Conservation (phyloP, 306 rosid species). For the Vigna mungo region DNA sequence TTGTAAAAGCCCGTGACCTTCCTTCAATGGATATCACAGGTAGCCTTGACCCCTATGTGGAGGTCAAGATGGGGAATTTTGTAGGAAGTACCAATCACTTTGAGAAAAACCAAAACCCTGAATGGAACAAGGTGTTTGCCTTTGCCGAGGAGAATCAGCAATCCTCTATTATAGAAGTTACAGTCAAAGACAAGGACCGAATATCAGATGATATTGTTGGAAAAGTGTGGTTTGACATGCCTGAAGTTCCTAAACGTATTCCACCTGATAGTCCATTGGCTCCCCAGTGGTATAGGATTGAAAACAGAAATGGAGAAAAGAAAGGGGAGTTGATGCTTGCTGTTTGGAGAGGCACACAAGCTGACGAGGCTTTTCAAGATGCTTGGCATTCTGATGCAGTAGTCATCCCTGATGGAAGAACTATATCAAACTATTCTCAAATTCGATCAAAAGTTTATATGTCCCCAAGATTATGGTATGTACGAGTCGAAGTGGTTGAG, state of each 20-base stretch:
- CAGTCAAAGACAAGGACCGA: constrained; percentile 75
- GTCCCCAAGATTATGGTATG: constrained; percentile 85
- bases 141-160: constrained; percentile 70
- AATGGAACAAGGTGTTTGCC: constrained; percentile 94
- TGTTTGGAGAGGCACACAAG: constrained; percentile 96
- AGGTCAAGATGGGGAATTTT: constrained; percentile 85
- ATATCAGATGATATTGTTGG: constrained; percentile 83
- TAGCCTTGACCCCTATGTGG: constrained; percentile 91
- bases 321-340: constrained; percentile 96
- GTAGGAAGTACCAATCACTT: constrained; percentile 70
- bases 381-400: constrained; percentile 98
- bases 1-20: constrained; percentile 93
- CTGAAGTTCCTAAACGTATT: constrained; percentile 72
- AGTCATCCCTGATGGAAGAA: constrained; percentile 57
- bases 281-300: constrained; percentile 89
- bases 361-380: constrained; percentile 94
- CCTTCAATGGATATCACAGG: constrained; percentile 86
- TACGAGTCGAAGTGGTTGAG: constrained; percentile 73
- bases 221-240: constrained; percentile 61
- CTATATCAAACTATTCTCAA: constrained; percentile 49
- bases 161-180: constrained; percentile 63
- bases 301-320: constrained; percentile 64
- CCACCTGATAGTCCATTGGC: constrained; percentile 99
- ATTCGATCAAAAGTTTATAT: constrained; percentile 86
- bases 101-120: constrained; percentile 78